Conservation (phyloP, 2,329 filamentous ascomycete genomes). For the Xylaria sp. region DNA sequence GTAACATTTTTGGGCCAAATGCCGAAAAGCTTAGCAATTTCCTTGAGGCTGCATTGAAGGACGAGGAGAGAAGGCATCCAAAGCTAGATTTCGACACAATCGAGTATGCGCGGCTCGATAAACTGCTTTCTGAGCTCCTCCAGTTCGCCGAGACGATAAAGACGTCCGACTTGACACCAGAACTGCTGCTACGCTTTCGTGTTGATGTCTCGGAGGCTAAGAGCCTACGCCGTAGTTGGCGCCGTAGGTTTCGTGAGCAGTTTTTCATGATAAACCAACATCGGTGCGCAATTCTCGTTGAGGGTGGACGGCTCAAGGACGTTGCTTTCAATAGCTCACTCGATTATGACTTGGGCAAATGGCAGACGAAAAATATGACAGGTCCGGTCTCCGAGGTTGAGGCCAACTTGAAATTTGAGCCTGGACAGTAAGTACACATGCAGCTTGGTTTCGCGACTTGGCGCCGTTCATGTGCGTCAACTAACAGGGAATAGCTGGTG, state of each 20-base stretch:
- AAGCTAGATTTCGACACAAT: slow-evolving; percentile 56
- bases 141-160: slow-evolving; percentile 53
- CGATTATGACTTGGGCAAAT: slow-evolving; percentile 50
- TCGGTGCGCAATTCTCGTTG: slow-evolving; percentile 53
- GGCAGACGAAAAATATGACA: slow-evolving; percentile 51
- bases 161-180: slow-evolving; percentile 45
- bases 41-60: slow-evolving; percentile 53
- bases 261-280: slow-evolving; percentile 60
- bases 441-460: neutral
- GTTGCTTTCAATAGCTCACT: slow-evolving; percentile 54
- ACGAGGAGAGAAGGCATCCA: slow-evolving; percentile 52
- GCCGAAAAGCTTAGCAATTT: slow-evolving; percentile 54
- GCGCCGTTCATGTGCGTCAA: neutral
- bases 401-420: slow-evolving; percentile 56
- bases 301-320: slow-evolving; percentile 55
- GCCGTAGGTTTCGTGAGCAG: slow-evolving; percentile 56
- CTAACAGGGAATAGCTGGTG: slow-evolving; percentile 61
- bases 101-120: slow-evolving; percentile 50
- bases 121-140: slow-evolving; percentile 58
- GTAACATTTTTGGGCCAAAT: slow-evolving; percentile 49
- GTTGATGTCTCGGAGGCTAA: slow-evolving; percentile 53
- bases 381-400: slow-evolving; percentile 55
- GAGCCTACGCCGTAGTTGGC: slow-evolving; percentile 57
- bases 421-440: slow-evolving; percentile 59
- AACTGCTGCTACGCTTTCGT: slow-evolving; percentile 48